phyloP scores from a whole-genome alignment of 1,139 yeast genomes.

The Diutina catenulata region DNA sequence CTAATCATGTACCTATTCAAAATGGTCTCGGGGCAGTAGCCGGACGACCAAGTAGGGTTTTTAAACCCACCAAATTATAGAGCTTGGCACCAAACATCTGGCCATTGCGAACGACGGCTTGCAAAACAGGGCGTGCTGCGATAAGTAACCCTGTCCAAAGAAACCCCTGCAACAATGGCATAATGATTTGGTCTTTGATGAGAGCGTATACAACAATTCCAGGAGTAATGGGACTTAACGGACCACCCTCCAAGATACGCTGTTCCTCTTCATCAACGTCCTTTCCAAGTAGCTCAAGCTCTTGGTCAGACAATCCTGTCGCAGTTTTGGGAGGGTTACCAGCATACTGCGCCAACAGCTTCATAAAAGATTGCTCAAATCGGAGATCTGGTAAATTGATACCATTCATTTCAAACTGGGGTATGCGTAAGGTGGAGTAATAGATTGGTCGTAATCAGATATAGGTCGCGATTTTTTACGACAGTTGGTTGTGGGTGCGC shows the following conservation, averaged over 20 bases:
- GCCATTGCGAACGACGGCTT: neutral
- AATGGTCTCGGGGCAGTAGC: too few relatives aligned
- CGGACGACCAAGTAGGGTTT: neutral
- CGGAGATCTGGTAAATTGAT: conserved; percentile 48
- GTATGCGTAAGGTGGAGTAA: too few relatives aligned
- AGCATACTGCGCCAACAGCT: conserved; percentile 30
- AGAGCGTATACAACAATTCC: conserved; percentile 41
- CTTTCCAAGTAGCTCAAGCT: conserved; percentile 12
- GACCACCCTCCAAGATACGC: conserved; percentile 10
- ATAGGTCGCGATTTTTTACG: too few relatives aligned
- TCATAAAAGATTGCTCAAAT: conserved; percentile 49
- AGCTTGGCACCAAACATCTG: neutral
- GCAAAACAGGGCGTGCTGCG: conserved; percentile 19
- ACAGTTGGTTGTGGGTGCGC: too few relatives aligned
- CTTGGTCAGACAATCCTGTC: conserved; percentile 14
- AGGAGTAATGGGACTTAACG: conserved; percentile 32
- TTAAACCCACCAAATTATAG: neutral
- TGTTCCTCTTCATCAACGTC: conserved; percentile 8
- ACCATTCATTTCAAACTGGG: too few relatives aligned
- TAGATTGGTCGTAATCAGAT: too few relatives aligned
- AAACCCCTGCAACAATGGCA: conserved; percentile 49
- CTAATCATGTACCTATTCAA: too few relatives aligned
- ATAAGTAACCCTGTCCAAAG: conserved; percentile 27
- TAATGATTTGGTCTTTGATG: conserved; percentile 49
- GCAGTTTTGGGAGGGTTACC: conserved; percentile 7